Conservation (phyloP, 495 filamentous ascomycete genomes). For the Astrothelium macrocarpum region DNA sequence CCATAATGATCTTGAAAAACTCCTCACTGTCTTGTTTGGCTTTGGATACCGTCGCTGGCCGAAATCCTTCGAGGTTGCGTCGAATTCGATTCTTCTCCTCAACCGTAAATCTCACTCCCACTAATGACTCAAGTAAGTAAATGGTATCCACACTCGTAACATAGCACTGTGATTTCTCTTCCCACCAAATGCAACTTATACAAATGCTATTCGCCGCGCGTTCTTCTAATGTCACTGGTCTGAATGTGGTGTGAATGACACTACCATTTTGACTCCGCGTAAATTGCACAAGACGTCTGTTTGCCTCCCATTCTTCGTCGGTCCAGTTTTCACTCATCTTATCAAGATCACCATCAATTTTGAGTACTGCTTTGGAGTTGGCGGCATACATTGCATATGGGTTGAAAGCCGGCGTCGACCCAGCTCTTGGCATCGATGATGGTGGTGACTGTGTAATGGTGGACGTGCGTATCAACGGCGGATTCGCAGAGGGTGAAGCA, state of each 20-base stretch:
- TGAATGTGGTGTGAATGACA: conserved; percentile 32
- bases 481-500: conserved; percentile 45
- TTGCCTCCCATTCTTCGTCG: conserved; percentile 62
- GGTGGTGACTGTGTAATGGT: conserved; percentile 54
- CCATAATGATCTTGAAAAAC: conserved; percentile 99
- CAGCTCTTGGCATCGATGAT: conserved; percentile 29
- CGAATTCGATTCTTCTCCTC: conserved; percentile 98
- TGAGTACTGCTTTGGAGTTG: conserved; percentile 64
- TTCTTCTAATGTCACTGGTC: conserved; percentile 29
- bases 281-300: conserved; percentile 79
- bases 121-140: conserved; percentile 76
- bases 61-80: conserved; percentile 85
- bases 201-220: conserved; percentile 31
- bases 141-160: conserved; percentile 97
- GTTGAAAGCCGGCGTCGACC: conserved; percentile 49
- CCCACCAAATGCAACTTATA: conserved; percentile 62
- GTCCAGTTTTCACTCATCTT: conserved; percentile 73
- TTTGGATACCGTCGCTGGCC: conserved; percentile 84
- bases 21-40: conserved; percentile 82
- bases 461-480: conserved; percentile 72
- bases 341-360: conserved; percentile 75
- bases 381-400: conserved; percentile 73
- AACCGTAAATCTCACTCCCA: conserved; percentile 73
- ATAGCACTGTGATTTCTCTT: conserved; percentile 76
- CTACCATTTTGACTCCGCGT: conserved; percentile 54